A percentile compares a stretch with the other conserved stretches of the same genome.
Evolutionary conservation across 75 land plant genomes (phyloP).

Genomic region (Pseudotsuga menziesii): DNA sequence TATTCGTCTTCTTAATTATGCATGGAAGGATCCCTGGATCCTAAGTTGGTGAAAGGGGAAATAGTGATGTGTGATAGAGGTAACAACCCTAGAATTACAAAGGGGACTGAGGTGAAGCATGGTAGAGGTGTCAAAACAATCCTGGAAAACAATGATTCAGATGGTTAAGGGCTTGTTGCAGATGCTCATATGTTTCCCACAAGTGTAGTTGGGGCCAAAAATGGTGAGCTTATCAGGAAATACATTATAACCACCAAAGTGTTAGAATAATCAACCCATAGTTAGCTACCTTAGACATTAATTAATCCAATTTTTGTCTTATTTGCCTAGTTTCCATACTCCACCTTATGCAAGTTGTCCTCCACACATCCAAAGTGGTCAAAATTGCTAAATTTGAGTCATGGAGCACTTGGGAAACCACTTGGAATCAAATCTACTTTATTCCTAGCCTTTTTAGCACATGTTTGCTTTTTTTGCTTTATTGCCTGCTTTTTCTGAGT

Average conservation of each 20-base stretch:
- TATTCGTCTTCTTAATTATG: slow-evolving; percentile 12
- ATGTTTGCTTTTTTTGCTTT: too few species aligned
- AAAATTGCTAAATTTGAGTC: too few species aligned
- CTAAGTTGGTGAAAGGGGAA: slow-evolving; percentile 22
- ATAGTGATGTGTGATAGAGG: slow-evolving; percentile 52
- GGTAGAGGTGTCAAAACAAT: slow-evolving; percentile 84
- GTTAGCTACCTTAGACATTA: too few species aligned
- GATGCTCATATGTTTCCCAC: slow-evolving; percentile 66
- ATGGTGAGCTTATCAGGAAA: slow-evolving; percentile 35
- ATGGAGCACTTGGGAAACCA: too few species aligned
- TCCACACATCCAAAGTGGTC: too few species aligned
- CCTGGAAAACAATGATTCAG: slow-evolving; percentile 54
- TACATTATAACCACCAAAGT: slow-evolving; percentile 42
- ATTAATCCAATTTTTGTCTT: too few species aligned
- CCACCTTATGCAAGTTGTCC: too few species aligned
- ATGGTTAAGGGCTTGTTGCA: slow-evolving; percentile 75
- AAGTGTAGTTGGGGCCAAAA: slow-evolving; percentile 58
- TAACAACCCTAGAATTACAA: slow-evolving; percentile 60
- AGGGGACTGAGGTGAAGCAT: slow-evolving; percentile 50
- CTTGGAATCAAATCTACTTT: too few species aligned
- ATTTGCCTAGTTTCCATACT: too few species aligned
- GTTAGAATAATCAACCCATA: too few species aligned
- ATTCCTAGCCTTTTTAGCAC: too few species aligned
- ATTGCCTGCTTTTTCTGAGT: too few species aligned
- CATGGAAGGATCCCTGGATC: slow-evolving; percentile 17